These are phyloP conservation scores for Fonsecaea multimorphosa DNA, from an alignment of 2,329 filamentous ascomycete species.

Conservation along the genomic window DNA sequence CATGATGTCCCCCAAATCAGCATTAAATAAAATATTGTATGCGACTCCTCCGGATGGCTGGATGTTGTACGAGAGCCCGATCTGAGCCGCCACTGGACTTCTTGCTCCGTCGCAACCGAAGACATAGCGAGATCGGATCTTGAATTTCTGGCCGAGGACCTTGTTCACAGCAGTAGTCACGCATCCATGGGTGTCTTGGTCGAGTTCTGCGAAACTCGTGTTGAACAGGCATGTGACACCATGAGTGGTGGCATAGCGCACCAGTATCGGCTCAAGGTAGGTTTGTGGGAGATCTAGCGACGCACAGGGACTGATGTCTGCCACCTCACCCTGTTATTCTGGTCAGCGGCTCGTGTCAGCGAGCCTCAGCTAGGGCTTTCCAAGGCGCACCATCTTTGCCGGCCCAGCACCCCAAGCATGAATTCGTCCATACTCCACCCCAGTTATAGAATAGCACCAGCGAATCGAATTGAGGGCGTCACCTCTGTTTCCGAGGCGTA, in stretches of 20 bases:
- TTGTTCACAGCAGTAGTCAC: constrained; percentile 49
- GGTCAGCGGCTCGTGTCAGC: neutral
- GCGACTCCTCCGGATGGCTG: constrained; percentile 56
- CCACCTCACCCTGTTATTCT: constrained; percentile 46
- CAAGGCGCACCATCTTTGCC: constrained; percentile 40
- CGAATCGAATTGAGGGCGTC: constrained; percentile 48
- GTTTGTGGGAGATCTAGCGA: constrained; percentile 53
- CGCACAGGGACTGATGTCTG: constrained; percentile 48
- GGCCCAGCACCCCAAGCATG: constrained; percentile 52
- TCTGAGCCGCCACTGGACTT: constrained; percentile 54
- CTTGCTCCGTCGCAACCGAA: constrained; percentile 64
- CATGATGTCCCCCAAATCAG: constrained; percentile 59
- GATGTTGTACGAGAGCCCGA: constrained; percentile 54
- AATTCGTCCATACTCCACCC: constrained; percentile 52
- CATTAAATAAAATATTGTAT: constrained; percentile 57
- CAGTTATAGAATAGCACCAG: constrained; percentile 52
- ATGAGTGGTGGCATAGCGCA: constrained; percentile 45
- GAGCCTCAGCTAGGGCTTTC: no score
- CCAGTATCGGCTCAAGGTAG: constrained; percentile 50
- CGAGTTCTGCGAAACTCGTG: constrained; percentile 42
- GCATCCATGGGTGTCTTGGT: constrained; percentile 35
- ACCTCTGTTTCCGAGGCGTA: constrained; percentile 44
- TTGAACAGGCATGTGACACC: constrained; percentile 50
- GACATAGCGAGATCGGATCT: constrained; percentile 61
- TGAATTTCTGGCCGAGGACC: constrained; percentile 48